phyloP scores from a whole-genome alignment of 108 stramenopile species.

The Nitzschia putrida region DNA sequence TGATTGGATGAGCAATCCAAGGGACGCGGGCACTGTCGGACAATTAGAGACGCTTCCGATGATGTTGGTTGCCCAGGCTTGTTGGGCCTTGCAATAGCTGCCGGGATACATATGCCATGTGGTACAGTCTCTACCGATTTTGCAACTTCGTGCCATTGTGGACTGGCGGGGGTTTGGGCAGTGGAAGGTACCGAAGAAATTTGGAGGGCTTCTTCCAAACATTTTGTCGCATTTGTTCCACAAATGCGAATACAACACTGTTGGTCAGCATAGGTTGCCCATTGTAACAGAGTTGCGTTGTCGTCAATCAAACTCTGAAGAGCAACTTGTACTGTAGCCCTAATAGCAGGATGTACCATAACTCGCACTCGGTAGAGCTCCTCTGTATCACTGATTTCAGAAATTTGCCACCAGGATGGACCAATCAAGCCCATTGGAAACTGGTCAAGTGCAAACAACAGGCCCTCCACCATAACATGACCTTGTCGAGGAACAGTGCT shows the following conservation, averaged over 20 bases:
- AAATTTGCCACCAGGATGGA: slow-evolving; percentile 30
- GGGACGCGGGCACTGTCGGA: slow-evolving; percentile 22
- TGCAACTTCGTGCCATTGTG: background rate
- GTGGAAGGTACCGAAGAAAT: background rate
- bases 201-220: background rate
- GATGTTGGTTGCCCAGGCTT: too few relatives aligned
- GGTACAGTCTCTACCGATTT: background rate
- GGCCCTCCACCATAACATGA: slow-evolving; percentile 18
- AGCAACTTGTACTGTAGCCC: background rate
- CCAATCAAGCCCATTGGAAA: slow-evolving; percentile 49
- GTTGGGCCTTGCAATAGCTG: background rate
- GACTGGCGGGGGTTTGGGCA: background rate
- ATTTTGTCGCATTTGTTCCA: slow-evolving; percentile 10
- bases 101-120: background rate
- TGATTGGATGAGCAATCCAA: slow-evolving; percentile 50
- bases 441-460: slow-evolving; percentile 34
- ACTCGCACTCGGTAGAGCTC: slow-evolving; percentile 4
- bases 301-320: background rate
- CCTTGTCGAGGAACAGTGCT: background rate
- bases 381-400: background rate
- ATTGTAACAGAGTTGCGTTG: background rate
- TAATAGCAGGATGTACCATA: slow-evolving; percentile 34
- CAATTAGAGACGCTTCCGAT: background rate
- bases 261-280: background rate
- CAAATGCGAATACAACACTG: slow-evolving; percentile 24